Evolutionary conservation across 2,329 filamentous ascomycete genomes (phyloP).

Genomic region (Aspergillus puulaauensis): DNA sequence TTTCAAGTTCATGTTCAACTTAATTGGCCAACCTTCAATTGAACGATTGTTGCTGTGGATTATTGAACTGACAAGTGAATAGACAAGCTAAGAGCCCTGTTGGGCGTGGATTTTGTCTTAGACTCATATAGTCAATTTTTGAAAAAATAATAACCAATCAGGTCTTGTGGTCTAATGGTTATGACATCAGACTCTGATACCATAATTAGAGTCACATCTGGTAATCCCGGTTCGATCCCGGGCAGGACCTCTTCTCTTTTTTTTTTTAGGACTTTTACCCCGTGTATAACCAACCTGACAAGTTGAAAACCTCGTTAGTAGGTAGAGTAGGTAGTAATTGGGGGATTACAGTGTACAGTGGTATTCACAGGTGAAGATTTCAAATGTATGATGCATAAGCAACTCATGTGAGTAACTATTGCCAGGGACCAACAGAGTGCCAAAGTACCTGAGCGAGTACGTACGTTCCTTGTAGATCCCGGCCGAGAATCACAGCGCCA

Average conservation of each 20-base stretch:
- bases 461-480: background rate
- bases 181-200: conserved; percentile 15
- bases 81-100: too few relatives aligned
- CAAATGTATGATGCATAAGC: background rate
- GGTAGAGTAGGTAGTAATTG: too few relatives aligned
- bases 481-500: background rate
- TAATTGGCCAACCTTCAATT: too few relatives aligned
- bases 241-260: conserved; percentile 7
- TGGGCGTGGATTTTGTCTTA: background rate
- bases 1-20: too few relatives aligned
- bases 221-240: conserved; percentile 15
- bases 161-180: conserved; percentile 15
- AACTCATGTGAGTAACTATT: background rate
- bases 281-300: background rate
- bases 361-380: too few relatives aligned
- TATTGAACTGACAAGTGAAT: too few relatives aligned
- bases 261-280: background rate
- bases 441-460: too few relatives aligned
- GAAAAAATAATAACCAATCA: background rate
- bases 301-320: too few relatives aligned
- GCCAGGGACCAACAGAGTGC: background rate
- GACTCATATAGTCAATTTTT: background rate
- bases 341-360: too few relatives aligned
- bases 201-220: conserved; percentile 7
- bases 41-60: too few relatives aligned